Evolutionary conservation across 495 filamentous ascomycete genomes (phyloP), one percentile per base, ranked within the genome.

Genomic region (Corynascus novoguineensis): DNA sequence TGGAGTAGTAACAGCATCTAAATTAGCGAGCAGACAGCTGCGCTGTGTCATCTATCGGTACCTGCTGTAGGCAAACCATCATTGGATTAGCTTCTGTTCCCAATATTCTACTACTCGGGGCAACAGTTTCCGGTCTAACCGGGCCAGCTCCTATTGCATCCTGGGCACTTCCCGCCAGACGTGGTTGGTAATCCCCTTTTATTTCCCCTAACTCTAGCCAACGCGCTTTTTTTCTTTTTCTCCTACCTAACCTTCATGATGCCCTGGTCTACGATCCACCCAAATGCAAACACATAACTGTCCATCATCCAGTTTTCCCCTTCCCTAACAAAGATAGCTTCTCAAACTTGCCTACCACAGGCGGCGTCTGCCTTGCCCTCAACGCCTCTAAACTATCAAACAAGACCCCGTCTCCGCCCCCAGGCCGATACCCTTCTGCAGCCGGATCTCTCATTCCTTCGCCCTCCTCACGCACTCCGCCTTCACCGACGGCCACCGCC

Each of bases 391-490:
- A 58, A 31, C 68, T 77, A 47, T 81, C 78, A 29, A 64, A 70
- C 4, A 83, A 61, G 2, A 82, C 81, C 4, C 70, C 76, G 49
- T 81, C 78, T 4, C 77, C 79, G 9, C 78, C 76, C 35, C 65
- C 68, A n/a, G 73, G 72, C 53, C 61, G 55, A 53, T 68, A 72
- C 34, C 60, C 67, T 45, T 65, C 77, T 10, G 60, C 64, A 9
- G 6, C 66, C 19, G 35, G 76, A 51, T 19, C 75, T 60, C 60
- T 21, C 44, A 22, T 32, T 17, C 10, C 9, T 15, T 37, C 55
- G 35, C 19, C 38, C 27, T 21, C 45, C 28, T 19, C 46, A 21
- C n/a, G 1, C 54, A 3, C 63, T n/a, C n/a, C n/a, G n/a, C n/a
- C n/a, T n/a, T n/a, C n/a, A n/a, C n/a, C n/a, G n/a, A n/a, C n/a